Evolutionary conservation across 2,329 filamentous ascomycete genomes (phyloP), one percentile per base, ranked within the genome.

Genomic region (Trichoderma lentiforme): DNA sequence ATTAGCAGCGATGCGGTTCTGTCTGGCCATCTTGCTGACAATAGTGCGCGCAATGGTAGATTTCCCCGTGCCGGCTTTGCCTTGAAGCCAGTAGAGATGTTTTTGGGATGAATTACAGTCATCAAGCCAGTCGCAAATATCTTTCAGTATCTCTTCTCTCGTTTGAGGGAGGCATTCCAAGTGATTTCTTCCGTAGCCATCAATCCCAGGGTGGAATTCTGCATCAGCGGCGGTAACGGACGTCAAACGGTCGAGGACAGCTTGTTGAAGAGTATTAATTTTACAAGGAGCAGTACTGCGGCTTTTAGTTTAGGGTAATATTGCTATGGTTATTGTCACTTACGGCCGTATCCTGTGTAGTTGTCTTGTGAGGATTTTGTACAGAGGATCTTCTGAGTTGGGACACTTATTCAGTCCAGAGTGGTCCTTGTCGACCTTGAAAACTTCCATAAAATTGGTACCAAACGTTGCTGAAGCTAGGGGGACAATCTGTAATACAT

Each of bases 1-100:
- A 6, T 79, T 81, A 0, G 80, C 81, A 0, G 74, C 79, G 1
- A 83, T 73, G 0, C 8, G 4, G 0, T 61, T 14, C 0, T 18
- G 3, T 2, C 15, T 4, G 28, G 26, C 32, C 0, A 72, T 5
- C 0, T 14, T 30, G 11, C 62, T 28, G 21, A 60, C 68, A 2
- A 75, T 30, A 3, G 71, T 74, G 11, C 74, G 73, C 4, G 73
- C 64, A 28, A 77, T 71, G 1, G 74, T 75, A 1, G 76, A 76
- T 56, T 77, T 77, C 1, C 75, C 76, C 2, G 72, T 75, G 1
- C 76, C 76, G 15, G 76, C 75, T 26, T 67, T 73, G 21, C 72
- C 72, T 11, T 73, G 62, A 2, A 73, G 71, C 67, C 73, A 73
- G 71, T 67, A 73, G 18, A 73, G n/a, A 18, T 65, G 28, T 3